Base-by-base conservation (phyloP, 306 rosid species). In the Delonix regia region DNA sequence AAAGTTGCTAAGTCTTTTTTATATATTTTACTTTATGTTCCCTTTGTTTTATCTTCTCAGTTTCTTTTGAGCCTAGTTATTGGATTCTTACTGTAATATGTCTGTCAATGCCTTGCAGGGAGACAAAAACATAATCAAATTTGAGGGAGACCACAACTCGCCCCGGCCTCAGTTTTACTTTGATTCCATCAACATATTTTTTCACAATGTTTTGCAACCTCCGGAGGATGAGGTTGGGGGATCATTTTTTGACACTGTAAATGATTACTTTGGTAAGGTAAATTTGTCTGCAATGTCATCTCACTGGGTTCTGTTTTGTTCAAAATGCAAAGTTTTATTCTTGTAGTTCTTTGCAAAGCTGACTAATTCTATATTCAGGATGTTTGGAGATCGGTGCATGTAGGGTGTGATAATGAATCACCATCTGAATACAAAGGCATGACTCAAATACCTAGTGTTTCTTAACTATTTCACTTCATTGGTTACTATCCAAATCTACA, bases 141-240 rank as follows among this genome's bases (percentile, higher is more conserved):
- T 96, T 79, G 99, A 96, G 71, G 99, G 99, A 59, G 99, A 96
- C 82, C 99, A 96, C 91, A 96, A 96, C 81, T 96, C 99, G 84
- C 98, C 99, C 22, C 92, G 99, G 42, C 97, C 99, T 77, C 98
- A 93, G 79, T 96, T 96, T 85, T 96, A 96, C 87, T 96, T 96
- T 70, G 99, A 96, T 79, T 96, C 99, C 67, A 90, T 96, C 73
- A 90, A 91, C 79, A 96, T 96, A 12, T 96, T 96, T 83, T 96
- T 96, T 86, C 99, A 93, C 91, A 96, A 96, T 85, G 91, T 96
- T 78, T 84, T 96, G 92, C 99, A 93, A 85, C 99, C 99, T 82
- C 99, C 98, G 0, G 94, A 93, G 76, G 97, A 88, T 85, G 98
- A 95, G 92, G 87, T 82, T 64, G 96, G 92, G 85, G 97, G 86